A percentile compares a stretch with the other conserved stretches of the same genome.
Evolutionary conservation across 768 basidiomycete species (phyloP).

Genomic region (Naganishia vishniacii): DNA sequence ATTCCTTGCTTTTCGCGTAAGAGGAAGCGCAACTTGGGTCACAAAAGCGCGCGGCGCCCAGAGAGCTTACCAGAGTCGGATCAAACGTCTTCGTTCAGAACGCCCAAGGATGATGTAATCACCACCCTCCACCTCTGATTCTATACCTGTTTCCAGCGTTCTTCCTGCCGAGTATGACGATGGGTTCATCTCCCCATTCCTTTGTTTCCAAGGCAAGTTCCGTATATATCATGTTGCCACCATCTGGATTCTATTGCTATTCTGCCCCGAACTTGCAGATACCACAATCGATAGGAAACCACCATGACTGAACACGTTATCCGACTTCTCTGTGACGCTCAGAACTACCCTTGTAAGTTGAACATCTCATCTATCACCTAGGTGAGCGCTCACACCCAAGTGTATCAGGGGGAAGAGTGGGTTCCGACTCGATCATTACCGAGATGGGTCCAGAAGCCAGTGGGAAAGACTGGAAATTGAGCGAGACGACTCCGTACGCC

Average conservation of each 20-base stretch:
- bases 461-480: slow-evolving; percentile 29
- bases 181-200: too few species aligned
- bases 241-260: too few species aligned
- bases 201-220: too few species aligned
- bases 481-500: slow-evolving; percentile 33
- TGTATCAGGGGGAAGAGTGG: slow-evolving; percentile 36
- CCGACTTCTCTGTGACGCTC: slow-evolving; percentile 24
- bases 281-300: not conserved
- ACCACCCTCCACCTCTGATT: too few species aligned
- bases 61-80: not conserved
- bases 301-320: slow-evolving; percentile 26
- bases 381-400: not conserved
- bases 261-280: too few species aligned
- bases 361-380: not conserved
- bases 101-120: too few species aligned
- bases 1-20: slow-evolving; percentile 8
- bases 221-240: too few species aligned
- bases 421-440: slow-evolving; percentile 33
- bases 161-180: slow-evolving; percentile 1
- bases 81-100: too few species aligned
- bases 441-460: slow-evolving; percentile 32
- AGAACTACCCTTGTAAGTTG: slow-evolving; percentile 32
- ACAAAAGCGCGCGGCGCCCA: not conserved
- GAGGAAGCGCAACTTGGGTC: not conserved
- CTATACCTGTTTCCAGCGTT: not conserved